Conservation (phyloP, 768 basidiomycete species). For the Amanita muscaria region DNA sequence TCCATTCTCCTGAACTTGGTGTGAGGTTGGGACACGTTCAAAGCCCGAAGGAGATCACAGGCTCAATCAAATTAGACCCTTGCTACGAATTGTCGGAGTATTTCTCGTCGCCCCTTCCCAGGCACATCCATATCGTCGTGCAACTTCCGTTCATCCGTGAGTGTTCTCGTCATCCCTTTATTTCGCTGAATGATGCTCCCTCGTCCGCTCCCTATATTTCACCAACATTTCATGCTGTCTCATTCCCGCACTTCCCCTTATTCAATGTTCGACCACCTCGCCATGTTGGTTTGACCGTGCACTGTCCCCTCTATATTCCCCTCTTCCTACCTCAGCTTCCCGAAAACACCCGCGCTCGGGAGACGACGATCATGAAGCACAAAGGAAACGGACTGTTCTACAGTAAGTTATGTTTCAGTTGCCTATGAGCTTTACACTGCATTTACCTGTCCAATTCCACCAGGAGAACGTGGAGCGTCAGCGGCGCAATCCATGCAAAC, state of each 20-base stretch:
- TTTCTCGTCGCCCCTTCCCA: conserved; percentile 9
- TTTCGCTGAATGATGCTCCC: no score
- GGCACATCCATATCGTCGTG: conserved; percentile 14
- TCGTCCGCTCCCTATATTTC: not conserved
- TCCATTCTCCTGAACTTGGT: conserved; percentile 1
- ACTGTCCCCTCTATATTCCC: no score
- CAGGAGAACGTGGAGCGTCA: conserved; percentile 1
- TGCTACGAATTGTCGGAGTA: conserved; percentile 5
- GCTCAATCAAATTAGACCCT: conserved; percentile 6
- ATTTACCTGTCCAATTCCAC: not conserved
- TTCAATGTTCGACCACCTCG: no score
- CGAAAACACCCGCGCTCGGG: not conserved
- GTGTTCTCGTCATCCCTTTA: no score
- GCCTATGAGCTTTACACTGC: not conserved
- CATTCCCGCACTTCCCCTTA: no score
- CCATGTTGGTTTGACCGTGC: no score
- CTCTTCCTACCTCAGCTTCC: not conserved
- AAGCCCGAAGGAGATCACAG: conserved; percentile 8
- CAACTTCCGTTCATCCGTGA: conserved; percentile 8
- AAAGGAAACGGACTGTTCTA: no score
- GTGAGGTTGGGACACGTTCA: conserved; percentile 6
- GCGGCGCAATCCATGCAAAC: conserved; percentile 3
- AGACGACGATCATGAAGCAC: not conserved
- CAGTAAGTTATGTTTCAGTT: not conserved
- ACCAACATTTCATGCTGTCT: no score